phyloP scores from a whole-genome alignment of 495 filamentous ascomycete genomes.

The Aspergillus nidulans region DNA sequence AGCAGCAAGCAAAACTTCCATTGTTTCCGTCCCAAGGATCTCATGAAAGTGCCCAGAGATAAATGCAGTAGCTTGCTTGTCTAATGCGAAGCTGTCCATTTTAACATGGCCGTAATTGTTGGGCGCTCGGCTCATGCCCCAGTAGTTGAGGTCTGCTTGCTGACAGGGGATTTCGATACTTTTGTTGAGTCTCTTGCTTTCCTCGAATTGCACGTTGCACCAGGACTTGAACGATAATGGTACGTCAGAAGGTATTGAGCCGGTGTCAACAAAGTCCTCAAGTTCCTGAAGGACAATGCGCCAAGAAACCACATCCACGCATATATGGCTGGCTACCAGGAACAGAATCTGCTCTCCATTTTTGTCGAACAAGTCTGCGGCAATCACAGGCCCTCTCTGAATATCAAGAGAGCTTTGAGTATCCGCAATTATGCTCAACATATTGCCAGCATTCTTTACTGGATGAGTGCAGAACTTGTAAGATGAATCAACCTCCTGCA shows the following conservation, averaged over 20 bases:
- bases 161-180: slow-evolving; percentile 31
- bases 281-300: slow-evolving; percentile 62
- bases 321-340: slow-evolving; percentile 63
- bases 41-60: slow-evolving; percentile 41
- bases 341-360: slow-evolving; percentile 55
- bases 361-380: slow-evolving; percentile 48
- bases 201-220: slow-evolving; percentile 45
- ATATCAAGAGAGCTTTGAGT: slow-evolving; percentile 42
- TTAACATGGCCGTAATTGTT: slow-evolving; percentile 50
- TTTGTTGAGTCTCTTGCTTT: slow-evolving; percentile 24
- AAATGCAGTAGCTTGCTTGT: slow-evolving; percentile 38
- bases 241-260: slow-evolving; percentile 33
- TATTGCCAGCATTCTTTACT: slow-evolving; percentile 26
- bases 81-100: slow-evolving; percentile 40
- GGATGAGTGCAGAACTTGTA: slow-evolving; percentile 36
- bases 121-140: slow-evolving; percentile 45
- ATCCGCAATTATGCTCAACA: slow-evolving; percentile 29
- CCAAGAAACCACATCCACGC: slow-evolving; percentile 70
- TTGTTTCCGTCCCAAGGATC: slow-evolving; percentile 45
- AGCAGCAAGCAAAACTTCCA: slow-evolving; percentile 51
- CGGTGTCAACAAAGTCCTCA: slow-evolving; percentile 52
- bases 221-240: slow-evolving; percentile 62
- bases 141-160: slow-evolving; percentile 38
- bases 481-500: slow-evolving; percentile 38
- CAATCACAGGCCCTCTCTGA: slow-evolving; percentile 39